Percentiles rank a stretch among this genome's conserved stretches.
Conservation (phyloP, 129 eudicot genomes). For the sunflower (Helianthus annuus) region DNA sequence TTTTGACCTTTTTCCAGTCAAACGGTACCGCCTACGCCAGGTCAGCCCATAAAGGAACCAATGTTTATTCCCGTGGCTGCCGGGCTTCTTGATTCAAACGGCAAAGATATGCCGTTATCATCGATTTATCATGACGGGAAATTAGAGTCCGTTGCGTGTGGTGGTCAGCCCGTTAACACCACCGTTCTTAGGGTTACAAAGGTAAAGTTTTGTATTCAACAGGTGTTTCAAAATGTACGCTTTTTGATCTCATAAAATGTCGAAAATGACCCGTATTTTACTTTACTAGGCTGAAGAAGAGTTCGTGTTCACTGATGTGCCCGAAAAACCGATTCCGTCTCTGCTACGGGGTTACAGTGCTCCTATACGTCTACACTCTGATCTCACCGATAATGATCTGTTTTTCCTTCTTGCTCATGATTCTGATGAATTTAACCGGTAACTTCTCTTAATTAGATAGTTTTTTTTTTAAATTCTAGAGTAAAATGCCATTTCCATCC, state of each 20-base stretch:
- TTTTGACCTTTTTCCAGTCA: slow-evolving; percentile 47
- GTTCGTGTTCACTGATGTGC: slow-evolving; percentile 70
- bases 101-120: slow-evolving; percentile 83
- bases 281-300: slow-evolving; percentile 80
- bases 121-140: slow-evolving; percentile 68
- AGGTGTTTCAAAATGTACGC: background rate
- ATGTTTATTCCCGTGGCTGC: slow-evolving; percentile 92
- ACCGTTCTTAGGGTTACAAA: slow-evolving; percentile 85
- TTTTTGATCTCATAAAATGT: background rate
- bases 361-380: slow-evolving; percentile 88
- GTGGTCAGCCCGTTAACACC: slow-evolving; percentile 57
- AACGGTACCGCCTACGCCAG: slow-evolving; percentile 92
- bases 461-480: too few species aligned
- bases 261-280: background rate
- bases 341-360: slow-evolving; percentile 90
- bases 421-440: slow-evolving; percentile 97
- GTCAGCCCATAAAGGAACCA: slow-evolving; percentile 83
- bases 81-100: slow-evolving; percentile 89
- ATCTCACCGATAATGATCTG: slow-evolving; percentile 73
- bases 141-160: slow-evolving; percentile 47
- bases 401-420: slow-evolving; percentile 97
- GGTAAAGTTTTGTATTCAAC: slow-evolving; percentile 40
- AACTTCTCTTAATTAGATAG: slow-evolving; percentile 9
- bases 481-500: too few species aligned
- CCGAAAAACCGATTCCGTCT: slow-evolving; percentile 84